phyloP scores from a whole-genome alignment of 2,329 filamentous ascomycete species.

The Cladosporium austrohemisphaericum region DNA sequence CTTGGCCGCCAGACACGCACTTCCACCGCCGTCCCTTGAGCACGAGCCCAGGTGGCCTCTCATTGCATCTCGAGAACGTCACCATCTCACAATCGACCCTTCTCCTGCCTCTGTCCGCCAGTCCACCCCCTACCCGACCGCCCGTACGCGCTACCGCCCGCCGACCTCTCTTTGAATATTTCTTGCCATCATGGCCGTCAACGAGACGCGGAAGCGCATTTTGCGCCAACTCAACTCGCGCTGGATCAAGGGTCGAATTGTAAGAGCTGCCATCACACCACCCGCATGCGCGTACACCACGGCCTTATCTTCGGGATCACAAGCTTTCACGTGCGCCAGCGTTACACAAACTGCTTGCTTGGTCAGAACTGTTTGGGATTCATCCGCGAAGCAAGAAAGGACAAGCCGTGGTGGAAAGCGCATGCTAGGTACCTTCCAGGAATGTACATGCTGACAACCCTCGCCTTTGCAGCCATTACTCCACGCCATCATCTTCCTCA shows the following conservation, averaged over 20 bases:
- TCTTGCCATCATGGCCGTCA: slow-evolving; percentile 36
- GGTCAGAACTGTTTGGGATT: not conserved
- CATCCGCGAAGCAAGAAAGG: not conserved
- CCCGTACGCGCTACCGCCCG: not conserved
- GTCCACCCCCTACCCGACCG: not conserved
- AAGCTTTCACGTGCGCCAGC: not conserved
- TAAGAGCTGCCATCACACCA: slow-evolving; percentile 32
- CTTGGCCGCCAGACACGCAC: not conserved
- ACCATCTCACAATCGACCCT: not conserved
- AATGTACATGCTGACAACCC: slow-evolving; percentile 3
- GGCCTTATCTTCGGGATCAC: no score
- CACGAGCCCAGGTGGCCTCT: slow-evolving; percentile 6
- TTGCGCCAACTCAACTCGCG: slow-evolving; percentile 65
- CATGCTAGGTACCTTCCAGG: not conserved
- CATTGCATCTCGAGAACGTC: slow-evolving; percentile 12
- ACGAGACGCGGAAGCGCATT: slow-evolving; percentile 50
- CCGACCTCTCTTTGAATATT: not conserved
- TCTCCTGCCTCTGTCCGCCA: not conserved
- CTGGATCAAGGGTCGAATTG: slow-evolving; percentile 69
- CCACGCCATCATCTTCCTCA: slow-evolving; percentile 76
- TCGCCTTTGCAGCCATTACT: slow-evolving; percentile 66
- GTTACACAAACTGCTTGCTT: slow-evolving; percentile 10
- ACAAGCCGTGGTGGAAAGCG: slow-evolving; percentile 4
- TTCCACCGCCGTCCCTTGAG: not conserved
- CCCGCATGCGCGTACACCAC: not conserved